Evolutionary conservation across 495 filamentous ascomycete species (phyloP).

Genomic region (Podospora conica): DNA sequence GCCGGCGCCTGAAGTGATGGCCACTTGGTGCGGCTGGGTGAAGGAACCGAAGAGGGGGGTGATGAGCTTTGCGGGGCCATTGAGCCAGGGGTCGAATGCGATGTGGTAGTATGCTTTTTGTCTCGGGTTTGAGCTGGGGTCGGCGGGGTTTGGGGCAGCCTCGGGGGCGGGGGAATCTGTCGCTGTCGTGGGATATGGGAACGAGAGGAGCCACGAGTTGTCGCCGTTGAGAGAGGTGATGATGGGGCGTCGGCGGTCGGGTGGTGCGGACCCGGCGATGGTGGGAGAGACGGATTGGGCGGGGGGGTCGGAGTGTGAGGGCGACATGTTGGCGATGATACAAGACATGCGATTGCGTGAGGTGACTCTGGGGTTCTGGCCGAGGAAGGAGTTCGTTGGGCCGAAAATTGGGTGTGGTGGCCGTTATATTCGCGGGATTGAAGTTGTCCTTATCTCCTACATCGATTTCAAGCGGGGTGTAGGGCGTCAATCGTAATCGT

Average conservation of each 20-base stretch:
- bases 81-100: neutral
- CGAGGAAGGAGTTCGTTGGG: neutral
- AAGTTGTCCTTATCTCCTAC: too few species aligned
- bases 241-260: neutral
- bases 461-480: too few species aligned
- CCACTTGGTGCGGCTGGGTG: neutral
- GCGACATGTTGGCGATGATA: neutral
- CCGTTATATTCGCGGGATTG: too few species aligned
- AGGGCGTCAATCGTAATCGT: neutral
- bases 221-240: neutral
- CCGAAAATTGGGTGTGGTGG: neutral
- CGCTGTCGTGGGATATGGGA: neutral
- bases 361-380: neutral
- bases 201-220: neutral
- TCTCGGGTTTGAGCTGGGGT: too few species aligned
- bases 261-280: neutral
- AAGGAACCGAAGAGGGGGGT: neutral
- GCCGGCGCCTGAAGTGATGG: neutral
- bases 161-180: neutral
- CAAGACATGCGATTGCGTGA: too few species aligned
- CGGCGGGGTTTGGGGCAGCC: neutral
- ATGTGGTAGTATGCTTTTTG: neutral
- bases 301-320: neutral
- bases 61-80: neutral
- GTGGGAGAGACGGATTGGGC: neutral